A percentile compares a stretch with the other conserved stretches of the same genome.
phyloP scores from a whole-genome alignment of 768 basidiomycete species.

The Infundibulicybe gibba region DNA sequence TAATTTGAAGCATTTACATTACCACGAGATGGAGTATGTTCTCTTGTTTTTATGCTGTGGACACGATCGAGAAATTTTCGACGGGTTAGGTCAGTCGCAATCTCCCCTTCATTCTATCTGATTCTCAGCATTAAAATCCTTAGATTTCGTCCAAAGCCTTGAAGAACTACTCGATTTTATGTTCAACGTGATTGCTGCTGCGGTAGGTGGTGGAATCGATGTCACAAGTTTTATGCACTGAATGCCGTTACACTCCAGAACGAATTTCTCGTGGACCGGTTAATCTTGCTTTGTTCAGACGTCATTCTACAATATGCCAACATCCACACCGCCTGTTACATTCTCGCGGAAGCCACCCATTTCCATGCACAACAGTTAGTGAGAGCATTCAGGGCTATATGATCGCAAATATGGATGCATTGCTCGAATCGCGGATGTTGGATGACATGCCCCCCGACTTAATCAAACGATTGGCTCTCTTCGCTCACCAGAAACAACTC shows the following conservation, averaged over 20 bases:
- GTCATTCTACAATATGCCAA: conserved; percentile 67
- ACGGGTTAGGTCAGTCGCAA: conserved; percentile 52
- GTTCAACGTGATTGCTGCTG: conserved; percentile 82
- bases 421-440: conserved; percentile 78
- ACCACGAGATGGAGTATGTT: conserved; percentile 74
- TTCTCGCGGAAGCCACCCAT: conserved; percentile 80
- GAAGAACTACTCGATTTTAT: conserved; percentile 85
- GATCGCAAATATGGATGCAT: conserved; percentile 77
- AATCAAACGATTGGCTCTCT: conserved; percentile 62
- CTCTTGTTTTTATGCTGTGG: conserved; percentile 78
- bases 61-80: conserved; percentile 62
- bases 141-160: conserved; percentile 59
- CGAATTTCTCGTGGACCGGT: conserved; percentile 83
- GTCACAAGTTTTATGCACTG: neutral
- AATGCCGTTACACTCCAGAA: conserved; percentile 43
- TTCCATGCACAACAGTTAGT: conserved; percentile 70
- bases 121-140: neutral
- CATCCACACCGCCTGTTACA: conserved; percentile 71
- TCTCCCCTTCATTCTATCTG: neutral
- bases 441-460: conserved; percentile 68
- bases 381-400: conserved; percentile 76
- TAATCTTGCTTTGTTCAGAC: conserved; percentile 79
- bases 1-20: conserved; percentile 67
- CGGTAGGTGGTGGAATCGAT: conserved; percentile 46
- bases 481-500: conserved; percentile 55